A percentile compares a stretch with the other conserved stretches of the same genome.
phyloP scores from a whole-genome alignment of 768 basidiomycete species.

The Pleurotus ostreatus region DNA sequence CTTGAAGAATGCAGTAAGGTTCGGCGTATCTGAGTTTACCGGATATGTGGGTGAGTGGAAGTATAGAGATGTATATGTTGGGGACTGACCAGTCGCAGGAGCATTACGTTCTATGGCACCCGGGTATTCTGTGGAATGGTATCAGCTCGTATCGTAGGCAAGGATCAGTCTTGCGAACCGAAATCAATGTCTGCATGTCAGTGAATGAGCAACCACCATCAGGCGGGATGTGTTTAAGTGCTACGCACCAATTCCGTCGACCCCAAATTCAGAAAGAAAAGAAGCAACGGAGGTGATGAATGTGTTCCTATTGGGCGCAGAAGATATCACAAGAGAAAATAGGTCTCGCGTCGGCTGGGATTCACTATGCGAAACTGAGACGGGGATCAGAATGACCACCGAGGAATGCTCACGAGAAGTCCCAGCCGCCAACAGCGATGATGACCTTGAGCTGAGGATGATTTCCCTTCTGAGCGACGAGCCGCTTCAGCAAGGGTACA shows the following conservation, averaged over 20 bases:
- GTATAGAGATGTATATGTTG: neutral
- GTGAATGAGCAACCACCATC: neutral
- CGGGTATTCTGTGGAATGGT: constrained; percentile 5
- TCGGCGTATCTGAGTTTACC: constrained; percentile 15
- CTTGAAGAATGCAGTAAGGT: constrained; percentile 15
- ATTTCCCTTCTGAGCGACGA: constrained; percentile 10
- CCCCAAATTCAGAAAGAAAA: constrained; percentile 10
- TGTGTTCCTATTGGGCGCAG: constrained; percentile 9
- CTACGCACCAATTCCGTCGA: constrained; percentile 16
- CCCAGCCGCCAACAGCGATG: constrained; percentile 19
- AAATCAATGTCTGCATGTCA: constrained; percentile 14
- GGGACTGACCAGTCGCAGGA: constrained; percentile 14
- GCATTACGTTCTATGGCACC: constrained; percentile 16
- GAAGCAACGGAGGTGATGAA: constrained; percentile 16
- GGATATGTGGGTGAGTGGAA: neutral
- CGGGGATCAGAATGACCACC: neutral
- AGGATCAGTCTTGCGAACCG: constrained; percentile 7
- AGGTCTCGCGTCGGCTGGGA: constrained; percentile 9
- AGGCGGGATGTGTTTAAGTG: neutral
- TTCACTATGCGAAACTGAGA: constrained; percentile 1
- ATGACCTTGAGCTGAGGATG: constrained; percentile 13
- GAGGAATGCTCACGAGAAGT: constrained; percentile 11
- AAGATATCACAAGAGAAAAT: constrained; percentile 16
- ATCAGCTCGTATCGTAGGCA: neutral
- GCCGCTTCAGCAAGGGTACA: constrained; percentile 7